Conservation (phyloP, 129 eudicot species). For the Scalesia atractyloides region DNA sequence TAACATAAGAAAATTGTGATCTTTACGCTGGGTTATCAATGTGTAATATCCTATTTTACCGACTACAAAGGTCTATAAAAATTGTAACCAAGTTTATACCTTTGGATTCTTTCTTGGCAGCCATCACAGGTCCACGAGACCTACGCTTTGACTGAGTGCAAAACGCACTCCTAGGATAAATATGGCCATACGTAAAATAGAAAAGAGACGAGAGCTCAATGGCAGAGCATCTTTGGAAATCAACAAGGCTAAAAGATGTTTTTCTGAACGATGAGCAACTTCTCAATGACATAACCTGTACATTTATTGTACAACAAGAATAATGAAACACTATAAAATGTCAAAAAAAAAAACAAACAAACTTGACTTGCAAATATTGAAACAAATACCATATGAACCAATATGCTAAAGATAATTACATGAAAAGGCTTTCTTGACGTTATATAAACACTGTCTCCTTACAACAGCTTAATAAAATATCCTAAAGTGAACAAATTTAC, state of each 20-base stretch:
- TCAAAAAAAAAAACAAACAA: conserved; percentile 14
- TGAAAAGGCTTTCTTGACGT: background rate
- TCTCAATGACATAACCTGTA: conserved; percentile 68
- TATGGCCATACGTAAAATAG: conserved; percentile 44
- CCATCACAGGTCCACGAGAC: conserved; percentile 94
- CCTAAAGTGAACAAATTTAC: conserved; percentile 15
- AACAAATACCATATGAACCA: conserved; percentile 15
- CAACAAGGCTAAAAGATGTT: conserved; percentile 40
- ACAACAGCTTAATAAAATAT: background rate
- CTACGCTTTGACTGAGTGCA: conserved; percentile 67
- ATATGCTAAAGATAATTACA: background rate
- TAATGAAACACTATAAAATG: conserved; percentile 12
- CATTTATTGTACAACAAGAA: conserved; percentile 28
- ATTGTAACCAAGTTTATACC: conserved; percentile 43
- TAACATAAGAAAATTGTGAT: background rate
- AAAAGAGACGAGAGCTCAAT: conserved; percentile 46
- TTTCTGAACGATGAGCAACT: conserved; percentile 65
- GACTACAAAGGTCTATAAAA: background rate
- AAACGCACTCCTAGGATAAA: conserved; percentile 49
- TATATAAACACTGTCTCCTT: background rate
- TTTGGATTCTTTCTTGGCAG: conserved; percentile 80
- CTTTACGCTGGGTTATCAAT: background rate
- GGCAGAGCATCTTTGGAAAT: conserved; percentile 54
- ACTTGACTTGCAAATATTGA: background rate
- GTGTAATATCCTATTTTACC: background rate